phyloP scores from a whole-genome alignment of 805 yeast species.

The Kluyveromyces wickerhamii region DNA sequence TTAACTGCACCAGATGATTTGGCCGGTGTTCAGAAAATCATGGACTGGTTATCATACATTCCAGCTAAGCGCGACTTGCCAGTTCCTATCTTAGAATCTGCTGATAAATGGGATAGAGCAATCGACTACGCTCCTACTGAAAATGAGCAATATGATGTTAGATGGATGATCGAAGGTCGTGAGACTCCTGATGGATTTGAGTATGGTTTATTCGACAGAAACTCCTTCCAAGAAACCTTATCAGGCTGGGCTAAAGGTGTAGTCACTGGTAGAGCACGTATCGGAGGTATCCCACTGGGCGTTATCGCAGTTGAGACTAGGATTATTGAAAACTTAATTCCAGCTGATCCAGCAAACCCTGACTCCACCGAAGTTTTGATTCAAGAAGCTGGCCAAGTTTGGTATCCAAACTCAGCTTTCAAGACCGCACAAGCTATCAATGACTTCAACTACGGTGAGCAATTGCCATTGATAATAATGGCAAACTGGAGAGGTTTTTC shows the following conservation, averaged over 20 bases:
- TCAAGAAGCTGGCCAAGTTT: constrained; percentile 98
- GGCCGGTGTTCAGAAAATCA: constrained; percentile 90
- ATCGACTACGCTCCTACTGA: constrained; percentile 71
- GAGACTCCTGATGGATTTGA: constrained; percentile 65
- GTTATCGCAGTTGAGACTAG: constrained; percentile 94
- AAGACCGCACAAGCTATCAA: constrained; percentile 98
- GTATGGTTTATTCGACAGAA: constrained; percentile 84
- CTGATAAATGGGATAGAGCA: constrained; percentile 90
- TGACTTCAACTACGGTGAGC: constrained; percentile 97
- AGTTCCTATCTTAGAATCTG: constrained; percentile 77
- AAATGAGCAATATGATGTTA: constrained; percentile 75
- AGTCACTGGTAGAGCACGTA: constrained; percentile 96
- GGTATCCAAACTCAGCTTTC: constrained; percentile 99
- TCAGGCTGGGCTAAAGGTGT: constrained; percentile 99
- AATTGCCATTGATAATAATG: constrained; percentile 90
- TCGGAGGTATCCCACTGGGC: constrained; percentile 99
- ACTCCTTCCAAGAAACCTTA: constrained; percentile 90
- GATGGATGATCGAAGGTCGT: constrained; percentile 91
- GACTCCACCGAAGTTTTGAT: constrained; percentile 79
- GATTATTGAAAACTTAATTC: constrained; percentile 77
- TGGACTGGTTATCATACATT: constrained; percentile 91
- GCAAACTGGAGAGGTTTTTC: constrained; percentile 99
- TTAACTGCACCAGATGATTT: constrained; percentile 94
- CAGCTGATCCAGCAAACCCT: constrained; percentile 99
- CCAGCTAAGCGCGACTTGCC: constrained; percentile 88